A percentile compares a stretch with the other conserved stretches of the same genome.
Conservation (phyloP, 2,329 filamentous ascomycete species). For the Diaporthe sp. region DNA sequence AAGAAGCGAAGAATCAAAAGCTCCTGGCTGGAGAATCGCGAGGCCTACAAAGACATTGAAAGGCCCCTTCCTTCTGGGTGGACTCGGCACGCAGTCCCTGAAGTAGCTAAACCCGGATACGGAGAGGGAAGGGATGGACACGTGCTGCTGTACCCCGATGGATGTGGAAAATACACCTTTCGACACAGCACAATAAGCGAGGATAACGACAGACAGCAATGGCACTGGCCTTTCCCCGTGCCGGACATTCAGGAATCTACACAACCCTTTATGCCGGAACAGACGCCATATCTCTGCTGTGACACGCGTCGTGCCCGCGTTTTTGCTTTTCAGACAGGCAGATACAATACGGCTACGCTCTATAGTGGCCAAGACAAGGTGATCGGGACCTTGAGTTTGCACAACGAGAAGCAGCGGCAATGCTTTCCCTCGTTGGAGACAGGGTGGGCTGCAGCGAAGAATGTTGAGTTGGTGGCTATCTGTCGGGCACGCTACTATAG, state of each 20-base stretch:
- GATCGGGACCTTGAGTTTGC: neutral
- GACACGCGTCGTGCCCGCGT: neutral
- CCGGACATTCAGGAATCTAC: neutral
- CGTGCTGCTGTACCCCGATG: neutral
- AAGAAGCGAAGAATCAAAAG: neutral
- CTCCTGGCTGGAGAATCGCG: conserved; percentile 1
- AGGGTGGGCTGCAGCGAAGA: neutral
- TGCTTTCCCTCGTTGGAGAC: neutral
- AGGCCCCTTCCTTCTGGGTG: neutral
- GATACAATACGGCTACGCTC: neutral
- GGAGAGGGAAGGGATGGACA: neutral
- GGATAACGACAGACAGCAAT: neutral
- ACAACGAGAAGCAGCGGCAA: neutral
- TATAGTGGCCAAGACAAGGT: neutral
- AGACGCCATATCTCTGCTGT: neutral
- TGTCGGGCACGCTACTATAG: neutral
- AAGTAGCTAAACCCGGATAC: neutral
- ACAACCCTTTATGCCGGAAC: neutral
- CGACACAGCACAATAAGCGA: neutral
- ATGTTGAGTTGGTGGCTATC: neutral
- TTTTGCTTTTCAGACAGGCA: neutral
- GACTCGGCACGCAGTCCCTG: neutral
- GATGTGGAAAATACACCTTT: neutral
- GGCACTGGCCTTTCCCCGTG: conserved; percentile 11
- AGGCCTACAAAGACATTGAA: neutral